Evolutionary conservation across 768 basidiomycete species (phyloP), one percentile per base, ranked within the genome.

Genomic region (Suillus tomentosus): DNA sequence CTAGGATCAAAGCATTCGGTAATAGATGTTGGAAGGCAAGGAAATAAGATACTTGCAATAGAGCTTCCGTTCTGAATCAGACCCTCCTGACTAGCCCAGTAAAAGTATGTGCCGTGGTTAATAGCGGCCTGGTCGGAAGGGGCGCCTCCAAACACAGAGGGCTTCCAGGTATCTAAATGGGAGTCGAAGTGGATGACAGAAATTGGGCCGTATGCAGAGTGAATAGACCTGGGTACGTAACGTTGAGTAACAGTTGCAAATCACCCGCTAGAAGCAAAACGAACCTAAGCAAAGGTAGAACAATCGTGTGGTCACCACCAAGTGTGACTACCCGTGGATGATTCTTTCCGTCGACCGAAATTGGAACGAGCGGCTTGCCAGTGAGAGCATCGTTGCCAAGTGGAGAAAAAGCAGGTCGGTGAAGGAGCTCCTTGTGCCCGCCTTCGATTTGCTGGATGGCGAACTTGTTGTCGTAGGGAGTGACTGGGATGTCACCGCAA

Each of bases 81-180:
- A 3, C 94, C 93, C 70, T 94, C 91, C 68, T 89, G 84, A 65
- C 87, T 87, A 0, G 94, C 94, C 84, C 91, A 91, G 77, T 92
- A 95, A 76, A 95, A 95, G 79, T 94, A 95, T 3, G 91, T 93
- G 14, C 93, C 94, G 65, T 95, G 94, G 65, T 91, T 94, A 67
- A 95, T 87, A 24, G 87, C 86, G 0, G 89, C 90, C 63, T 88
- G 87, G 1, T 82, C 80, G 34, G 88, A 88, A 4, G 88, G 89
- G 3, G 90, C 86, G 11, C 88, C 89, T 27, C 90, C 90, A 70
- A 91, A 91, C 11, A 90, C 86, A 39, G 84, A 79, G 5, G 89
- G 88, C 70, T 88, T 89, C 90, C 89, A 91, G 13, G 89, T 91
- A 70, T 91, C 89, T 42, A 93, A 82, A 76, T 94, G 91, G 39